Base-by-base conservation (phyloP, 2,329 filamentous ascomycete genomes). In the Didymellaceae sp. region DNA sequence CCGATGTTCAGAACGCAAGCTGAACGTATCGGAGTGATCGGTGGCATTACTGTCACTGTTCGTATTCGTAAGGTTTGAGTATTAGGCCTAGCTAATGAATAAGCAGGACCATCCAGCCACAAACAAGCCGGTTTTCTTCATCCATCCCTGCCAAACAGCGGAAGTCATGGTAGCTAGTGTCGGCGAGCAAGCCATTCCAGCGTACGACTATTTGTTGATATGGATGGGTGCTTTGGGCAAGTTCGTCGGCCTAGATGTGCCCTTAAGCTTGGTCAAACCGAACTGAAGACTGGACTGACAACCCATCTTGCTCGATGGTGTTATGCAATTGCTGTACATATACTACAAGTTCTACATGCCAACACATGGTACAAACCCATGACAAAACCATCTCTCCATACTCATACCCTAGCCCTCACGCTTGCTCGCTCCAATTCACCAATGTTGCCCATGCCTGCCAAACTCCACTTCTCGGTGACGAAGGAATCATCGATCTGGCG, bases 171-270 rank as follows among this genome's bases (percentile, higher is more conserved):
- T 79, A 61, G 78, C 68, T 77, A 80, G 70, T 74, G 65, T 72
- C 11, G 63, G 65, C 4, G 39, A 60, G 41, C 45, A 61, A 48
- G 55, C 65, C n/a, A 58, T 78, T 34, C 74, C 62, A 14, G 72
- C 78, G 5, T 71, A 86, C 64, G 80, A 86, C 63, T 97, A 97
- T 77, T 80, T 97, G 66, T 83, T 91, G 75, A 77, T 91, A 46
- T 97, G 93, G 92, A 80, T 97, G 55, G 92, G 92, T n/a, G 77
- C 96, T 50, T 84, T 96, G 34, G 93, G 92, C 52, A 84, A 84
- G 42, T 87, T 85, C 60, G 88, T 96, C 31, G 89, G 90, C 49
- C 79, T 97, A 58, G 86, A 85, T 80, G 78, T 95, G 56, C 90
- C 90, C 49, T 82, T 83, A 65, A 84, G 87, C 68, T 82, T 93